Evolutionary conservation across 108 stramenopile species (phyloP), one percentile per base, ranked within the genome.

Genomic region (Skeletonema grethae): DNA sequence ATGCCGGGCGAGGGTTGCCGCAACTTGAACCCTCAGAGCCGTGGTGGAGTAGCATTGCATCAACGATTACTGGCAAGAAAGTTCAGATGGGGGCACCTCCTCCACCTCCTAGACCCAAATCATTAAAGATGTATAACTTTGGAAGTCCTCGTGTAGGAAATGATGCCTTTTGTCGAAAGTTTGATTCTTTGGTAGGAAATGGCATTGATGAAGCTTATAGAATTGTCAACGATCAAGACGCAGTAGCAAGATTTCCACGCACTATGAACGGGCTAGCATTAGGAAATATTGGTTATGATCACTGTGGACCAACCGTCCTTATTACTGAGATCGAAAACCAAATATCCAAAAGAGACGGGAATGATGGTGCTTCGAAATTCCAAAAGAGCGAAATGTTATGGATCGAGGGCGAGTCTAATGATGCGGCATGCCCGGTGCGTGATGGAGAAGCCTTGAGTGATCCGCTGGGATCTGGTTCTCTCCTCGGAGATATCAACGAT

Each of bases 91-190:
- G 65, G 43, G 39, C 58, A 6, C 50, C 73, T 3, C 82, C 84
- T 9, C 80, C 80, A 18, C 92, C 92, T 24, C 92, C 92, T 7
- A 75, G 90, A 24, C 90, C 92, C 0, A 88, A 86, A 53, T 75
- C 86, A 8, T 60, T 94, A 28, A 77, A 78, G 24, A 72, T 90
- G 67, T 95, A 95, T 73, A 95, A 87, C 67, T 93, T 93, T 68
- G 94, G 94, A 36, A 84, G 82, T 69, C 94, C 94, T 11, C 87
- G 94, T 16, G 91, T 92, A 1, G 94, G 94, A 13, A 90, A 95
- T 69, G 74, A 67, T 28, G 87, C 77, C 5, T 93, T 95, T 73
- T 67, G 82, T 24, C 57, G 67, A 10, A 70, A 73, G 25, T 94
- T 91, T 70, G 90, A 89, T 56, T 62, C 69, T 24, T 64, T 94